Evolutionary conservation across 2,329 filamentous ascomycete genomes (phyloP).

Genomic region (Hymenoscyphus occultus): DNA sequence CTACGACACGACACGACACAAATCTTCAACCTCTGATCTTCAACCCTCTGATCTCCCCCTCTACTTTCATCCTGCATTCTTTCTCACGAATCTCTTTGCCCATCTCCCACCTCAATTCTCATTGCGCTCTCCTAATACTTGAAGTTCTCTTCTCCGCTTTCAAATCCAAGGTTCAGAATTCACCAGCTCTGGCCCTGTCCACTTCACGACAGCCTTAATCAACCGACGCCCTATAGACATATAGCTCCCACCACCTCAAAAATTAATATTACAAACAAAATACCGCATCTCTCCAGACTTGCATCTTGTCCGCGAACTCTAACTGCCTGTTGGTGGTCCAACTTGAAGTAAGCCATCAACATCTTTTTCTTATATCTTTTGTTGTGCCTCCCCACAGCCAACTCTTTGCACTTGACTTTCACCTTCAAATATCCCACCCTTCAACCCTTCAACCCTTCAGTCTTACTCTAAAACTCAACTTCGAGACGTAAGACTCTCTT

Average conservation of each 20-base stretch:
- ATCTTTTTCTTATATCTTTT: neutral
- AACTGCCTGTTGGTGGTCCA: neutral
- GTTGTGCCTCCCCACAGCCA: neutral
- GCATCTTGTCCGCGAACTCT: neutral
- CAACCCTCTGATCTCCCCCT: neutral
- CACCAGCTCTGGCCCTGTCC: neutral
- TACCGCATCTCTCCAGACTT: neutral
- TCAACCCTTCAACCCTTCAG: neutral
- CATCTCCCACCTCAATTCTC: neutral
- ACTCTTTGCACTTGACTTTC: neutral
- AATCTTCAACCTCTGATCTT: neutral
- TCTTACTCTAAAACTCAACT: neutral
- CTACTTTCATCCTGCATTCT: neutral
- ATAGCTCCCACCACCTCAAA: neutral
- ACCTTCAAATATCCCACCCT: neutral
- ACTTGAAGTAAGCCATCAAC: neutral
- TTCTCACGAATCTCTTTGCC: conserved; percentile 1
- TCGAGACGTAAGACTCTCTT: neutral
- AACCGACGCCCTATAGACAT: neutral
- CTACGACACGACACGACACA: neutral
- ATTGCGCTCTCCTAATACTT: neutral
- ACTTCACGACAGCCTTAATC: neutral
- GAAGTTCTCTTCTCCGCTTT: neutral
- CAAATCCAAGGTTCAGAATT: neutral
- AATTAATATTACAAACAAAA: neutral